Evolutionary conservation across 2,329 filamentous ascomycete genomes (phyloP), one percentile per base, ranked within the genome.

Genomic region (Lasiodiplodia theobromae): DNA sequence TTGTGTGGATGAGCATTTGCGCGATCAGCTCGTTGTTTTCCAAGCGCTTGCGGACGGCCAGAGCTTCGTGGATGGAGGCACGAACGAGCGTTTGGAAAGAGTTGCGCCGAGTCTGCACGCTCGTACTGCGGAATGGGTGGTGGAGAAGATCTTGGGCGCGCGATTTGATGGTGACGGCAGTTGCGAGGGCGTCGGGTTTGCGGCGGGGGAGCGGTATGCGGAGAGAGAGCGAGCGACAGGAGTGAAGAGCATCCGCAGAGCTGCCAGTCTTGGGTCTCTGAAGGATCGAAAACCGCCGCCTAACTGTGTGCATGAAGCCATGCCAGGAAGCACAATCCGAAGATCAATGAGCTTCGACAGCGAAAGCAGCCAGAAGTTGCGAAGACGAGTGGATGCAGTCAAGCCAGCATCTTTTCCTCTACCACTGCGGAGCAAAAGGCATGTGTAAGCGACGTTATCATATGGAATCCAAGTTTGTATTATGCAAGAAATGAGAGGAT

Each of bases 11-110:
- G 81, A 83, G 73, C 80, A 83, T 70, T 82, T 88, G 82, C 78
- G 85, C 53, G 88, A 89, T 74, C 87, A 89, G 72, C 71, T 89
- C 31, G 84, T 88, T 1, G 81, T 89, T 0, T 89, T 88, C 68
- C 86, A 89, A 73, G 85, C 85, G 18, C 75, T 90, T 23, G 85
- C 86, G 4, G 71, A 77, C 10, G 84, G 84, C 0, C 72, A 37
- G 47, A 82, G 80, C 70, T 57, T 62, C 0, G 77, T 84, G 0
- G 74, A 74, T 70, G 74, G 73, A n/a, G 74, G 76, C 23, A 2
- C 70, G 28, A 69, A 69, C 21, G 72, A 69, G 28, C 72, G 75
- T 11, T 71, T 70, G 7, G 71, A 69, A 25, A 72, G 75, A 12
- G 71, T 77, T 47, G 73, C 79, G 68, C 71, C 77, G 34, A 84